Evolutionary conservation across 176 grass and related monocot species (phyloP), one percentile per base, ranked within the genome.

Genomic region (Calamus simplicifolius): DNA sequence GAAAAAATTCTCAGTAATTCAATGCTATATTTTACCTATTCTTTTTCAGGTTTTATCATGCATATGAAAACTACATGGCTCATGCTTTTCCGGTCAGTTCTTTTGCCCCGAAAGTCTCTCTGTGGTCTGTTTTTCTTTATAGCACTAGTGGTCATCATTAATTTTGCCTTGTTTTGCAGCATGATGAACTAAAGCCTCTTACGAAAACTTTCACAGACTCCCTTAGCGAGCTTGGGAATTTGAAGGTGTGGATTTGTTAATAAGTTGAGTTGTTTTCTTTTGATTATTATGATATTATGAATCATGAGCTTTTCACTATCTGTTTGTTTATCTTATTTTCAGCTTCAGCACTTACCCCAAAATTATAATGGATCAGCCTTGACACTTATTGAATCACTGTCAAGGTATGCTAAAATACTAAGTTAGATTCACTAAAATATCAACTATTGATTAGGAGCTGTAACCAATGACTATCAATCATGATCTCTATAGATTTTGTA

Each of bases 31-130:
- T 74, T 27, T 74, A 29, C 13, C 18, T 8, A 53, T 30, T 69
- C 21, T 26, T 58, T 80, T 76, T 77, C 92, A 97, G 87, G 93
- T 97, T 91, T 83, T 97, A 88, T 64, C 93, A 97, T 88, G 93
- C 93, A 62, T 97, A 92, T 67, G 93, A 92, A 30, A 97, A 97
- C 63, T 97, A 97, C 79, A 97, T 97, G 84, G 77, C 67, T 63
- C 58, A 97, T 80, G 93, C 93, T 29, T 97, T 97, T 79, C 93
- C 87, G 50, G 93, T 97, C 72, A 66, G 77, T 75, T 67, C 13
- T 29, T 54, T 17, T 51, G 4, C 51, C 53, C 69, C 75, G 13
- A 19, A 54, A 18, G 4, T 30, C 64, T 80, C 59, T 49, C 18
- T 79, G 17, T 17, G 0, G 13, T 16, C 13, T 65, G 19, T 64